These are phyloP conservation scores for Hippophae gyantsensis DNA, from an alignment of 306 rosid genomes.

Conservation along the genomic window DNA sequence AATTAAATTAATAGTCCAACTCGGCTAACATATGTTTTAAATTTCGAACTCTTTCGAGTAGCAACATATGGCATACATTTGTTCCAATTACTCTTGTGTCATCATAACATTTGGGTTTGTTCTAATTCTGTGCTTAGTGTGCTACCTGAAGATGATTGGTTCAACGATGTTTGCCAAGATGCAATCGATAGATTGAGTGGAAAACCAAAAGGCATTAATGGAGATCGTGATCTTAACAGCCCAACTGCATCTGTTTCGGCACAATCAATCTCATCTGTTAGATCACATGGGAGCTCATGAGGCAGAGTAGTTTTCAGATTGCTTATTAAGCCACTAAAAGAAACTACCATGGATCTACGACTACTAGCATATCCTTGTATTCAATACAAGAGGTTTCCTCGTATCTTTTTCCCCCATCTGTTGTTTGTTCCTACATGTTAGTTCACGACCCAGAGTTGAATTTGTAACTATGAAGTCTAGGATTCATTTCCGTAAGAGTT, in stretches of 20 bases:
- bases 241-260: slow-evolving; percentile 97
- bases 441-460: too few relatives aligned
- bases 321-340: slow-evolving; percentile 29
- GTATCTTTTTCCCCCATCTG: not conserved
- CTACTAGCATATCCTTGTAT: slow-evolving; percentile 17
- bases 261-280: slow-evolving; percentile 85
- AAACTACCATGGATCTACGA: slow-evolving; percentile 11
- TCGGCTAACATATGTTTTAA: too few relatives aligned
- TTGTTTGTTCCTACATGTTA: too few relatives aligned
- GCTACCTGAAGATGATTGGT: slow-evolving; percentile 95
- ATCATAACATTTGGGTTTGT: slow-evolving; percentile 6
- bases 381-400: slow-evolving; percentile 3
- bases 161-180: slow-evolving; percentile 73
- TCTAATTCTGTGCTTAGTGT: slow-evolving; percentile 34
- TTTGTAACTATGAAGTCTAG: too few relatives aligned
- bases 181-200: slow-evolving; percentile 84
- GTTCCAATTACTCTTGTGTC: not conserved
- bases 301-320: slow-evolving; percentile 18
- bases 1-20: too few relatives aligned
- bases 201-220: slow-evolving; percentile 67
- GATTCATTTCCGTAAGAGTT: too few relatives aligned
- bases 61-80: not conserved
- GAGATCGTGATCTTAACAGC: slow-evolving; percentile 78
- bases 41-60: too few relatives aligned
- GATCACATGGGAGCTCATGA: slow-evolving; percentile 86